phyloP scores from a whole-genome alignment of 257 asterid genomes.

The Coffea eugenioides region DNA sequence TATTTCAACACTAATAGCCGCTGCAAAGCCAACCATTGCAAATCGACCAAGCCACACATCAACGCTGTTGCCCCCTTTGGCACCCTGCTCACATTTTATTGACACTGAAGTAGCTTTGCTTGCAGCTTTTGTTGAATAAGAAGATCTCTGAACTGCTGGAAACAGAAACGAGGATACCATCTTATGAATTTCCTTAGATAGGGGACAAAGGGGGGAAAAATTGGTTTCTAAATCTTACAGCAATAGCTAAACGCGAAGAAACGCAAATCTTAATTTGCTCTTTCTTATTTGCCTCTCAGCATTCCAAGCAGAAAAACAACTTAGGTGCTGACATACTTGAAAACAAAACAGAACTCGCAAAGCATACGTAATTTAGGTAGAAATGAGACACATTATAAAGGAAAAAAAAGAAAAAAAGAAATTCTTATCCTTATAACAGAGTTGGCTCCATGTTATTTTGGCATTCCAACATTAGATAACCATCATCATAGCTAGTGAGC shows the following conservation, averaged over 20 bases:
- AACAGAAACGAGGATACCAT: slow-evolving; percentile 10
- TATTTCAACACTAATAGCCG: slow-evolving; percentile 67
- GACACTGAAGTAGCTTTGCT: slow-evolving; percentile 34
- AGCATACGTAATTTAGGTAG: not conserved
- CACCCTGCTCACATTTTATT: slow-evolving; percentile 74
- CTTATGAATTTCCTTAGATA: not conserved
- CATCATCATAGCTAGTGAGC: not conserved
- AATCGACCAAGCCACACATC: slow-evolving; percentile 87
- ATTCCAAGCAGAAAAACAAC: not conserved
- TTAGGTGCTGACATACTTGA: not conserved
- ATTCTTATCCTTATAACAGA: not conserved
- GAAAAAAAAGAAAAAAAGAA: not conserved
- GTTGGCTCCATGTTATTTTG: not conserved
- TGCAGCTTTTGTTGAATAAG: slow-evolving; percentile 21
- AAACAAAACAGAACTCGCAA: not conserved
- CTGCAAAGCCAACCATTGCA: slow-evolving; percentile 86
- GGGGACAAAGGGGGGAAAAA: not conserved
- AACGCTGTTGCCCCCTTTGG: slow-evolving; percentile 52
- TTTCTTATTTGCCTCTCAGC: not conserved
- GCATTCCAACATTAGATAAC: not conserved
- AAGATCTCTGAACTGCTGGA: slow-evolving; percentile 43
- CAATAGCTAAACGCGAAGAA: not conserved
- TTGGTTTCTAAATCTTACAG: not conserved
- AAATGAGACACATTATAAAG: not conserved
- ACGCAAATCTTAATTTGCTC: not conserved